phyloP scores from a whole-genome alignment of 2,329 filamentous ascomycete genomes.

The Stachybotrys echinatus region DNA sequence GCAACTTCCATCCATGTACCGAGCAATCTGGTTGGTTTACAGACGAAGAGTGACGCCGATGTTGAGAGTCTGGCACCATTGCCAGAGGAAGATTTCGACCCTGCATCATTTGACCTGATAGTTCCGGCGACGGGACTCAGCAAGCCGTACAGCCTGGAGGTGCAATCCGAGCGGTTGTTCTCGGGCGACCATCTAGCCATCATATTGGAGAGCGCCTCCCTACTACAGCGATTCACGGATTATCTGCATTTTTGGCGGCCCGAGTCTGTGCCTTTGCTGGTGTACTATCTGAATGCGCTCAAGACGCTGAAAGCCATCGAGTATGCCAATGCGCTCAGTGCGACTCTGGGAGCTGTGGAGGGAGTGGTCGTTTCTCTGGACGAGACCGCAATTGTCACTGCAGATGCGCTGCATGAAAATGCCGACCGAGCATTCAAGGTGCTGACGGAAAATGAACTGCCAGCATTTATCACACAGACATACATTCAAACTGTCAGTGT shows the following conservation, averaged over 20 bases:
- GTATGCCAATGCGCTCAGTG: slow-evolving; percentile 65
- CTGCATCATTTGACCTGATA: slow-evolving; percentile 15
- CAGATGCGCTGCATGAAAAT: slow-evolving; percentile 55
- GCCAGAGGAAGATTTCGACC: slow-evolving; percentile 15
- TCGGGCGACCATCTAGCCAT: slow-evolving; percentile 58
- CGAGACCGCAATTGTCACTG: slow-evolving; percentile 46
- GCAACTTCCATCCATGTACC: slow-evolving; percentile 10
- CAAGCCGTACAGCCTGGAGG: slow-evolving; percentile 50
- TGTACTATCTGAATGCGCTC: slow-evolving; percentile 66
- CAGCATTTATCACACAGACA: slow-evolving; percentile 64
- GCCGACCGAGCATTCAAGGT: slow-evolving; percentile 60
- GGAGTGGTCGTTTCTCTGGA: slow-evolving; percentile 50
- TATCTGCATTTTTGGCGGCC: slow-evolving; percentile 58
- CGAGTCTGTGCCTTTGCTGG: slow-evolving; percentile 58
- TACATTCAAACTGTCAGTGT: slow-evolving; percentile 66
- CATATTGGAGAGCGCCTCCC: slow-evolving; percentile 59
- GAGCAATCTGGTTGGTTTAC: slow-evolving; percentile 11
- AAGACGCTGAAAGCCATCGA: slow-evolving; percentile 67
- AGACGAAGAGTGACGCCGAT: slow-evolving; percentile 10
- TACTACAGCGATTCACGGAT: slow-evolving; percentile 60
- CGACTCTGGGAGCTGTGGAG: slow-evolving; percentile 51
- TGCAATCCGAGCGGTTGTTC: slow-evolving; percentile 60
- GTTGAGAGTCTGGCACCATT: slow-evolving; percentile 12
- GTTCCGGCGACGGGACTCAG: slow-evolving; percentile 12
- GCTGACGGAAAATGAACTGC: slow-evolving; percentile 62